Evolutionary conservation across 2,329 filamentous ascomycete genomes (phyloP).

Genomic region (Verticillium nonalfalfae): DNA sequence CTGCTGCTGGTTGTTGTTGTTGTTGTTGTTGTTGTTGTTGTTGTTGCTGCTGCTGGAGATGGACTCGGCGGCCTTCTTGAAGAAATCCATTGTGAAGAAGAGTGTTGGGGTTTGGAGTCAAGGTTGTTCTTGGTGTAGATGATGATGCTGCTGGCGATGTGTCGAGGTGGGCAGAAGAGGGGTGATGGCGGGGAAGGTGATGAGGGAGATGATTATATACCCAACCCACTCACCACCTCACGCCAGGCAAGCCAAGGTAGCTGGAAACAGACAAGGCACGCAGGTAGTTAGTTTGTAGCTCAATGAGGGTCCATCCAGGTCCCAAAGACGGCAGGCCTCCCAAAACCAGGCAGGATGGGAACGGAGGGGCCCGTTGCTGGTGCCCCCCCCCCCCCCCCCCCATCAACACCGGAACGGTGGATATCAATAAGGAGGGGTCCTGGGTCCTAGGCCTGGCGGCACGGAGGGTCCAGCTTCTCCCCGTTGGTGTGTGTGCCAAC

Average conservation of each 20-base stretch:
- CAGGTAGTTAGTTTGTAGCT: too few species aligned
- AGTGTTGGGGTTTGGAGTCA: background rate
- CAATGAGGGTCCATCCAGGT: too few species aligned
- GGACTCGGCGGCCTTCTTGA: slow-evolving; percentile 26
- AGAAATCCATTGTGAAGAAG: slow-evolving; percentile 27
- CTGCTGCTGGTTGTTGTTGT: slow-evolving; percentile 1
- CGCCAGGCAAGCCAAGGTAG: background rate
- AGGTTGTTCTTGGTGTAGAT: background rate
- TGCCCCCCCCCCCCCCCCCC: too few species aligned
- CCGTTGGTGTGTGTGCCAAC: background rate
- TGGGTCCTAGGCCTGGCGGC: background rate
- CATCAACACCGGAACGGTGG: background rate
- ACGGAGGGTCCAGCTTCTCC: background rate
- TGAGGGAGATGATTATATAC: background rate
- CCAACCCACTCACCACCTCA: background rate
- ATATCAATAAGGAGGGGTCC: background rate
- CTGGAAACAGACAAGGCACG: too few species aligned
- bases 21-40: too few species aligned
- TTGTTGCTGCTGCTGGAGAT: slow-evolving; percentile 2
- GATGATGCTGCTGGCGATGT: background rate
- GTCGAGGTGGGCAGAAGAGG: background rate
- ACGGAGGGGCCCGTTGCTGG: background rate
- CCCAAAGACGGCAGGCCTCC: too few species aligned
- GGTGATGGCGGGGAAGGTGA: background rate
- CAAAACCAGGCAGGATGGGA: background rate